Base-by-base conservation (phyloP, 208 protist genomes). In the Trypanosoma vivax region DNA sequence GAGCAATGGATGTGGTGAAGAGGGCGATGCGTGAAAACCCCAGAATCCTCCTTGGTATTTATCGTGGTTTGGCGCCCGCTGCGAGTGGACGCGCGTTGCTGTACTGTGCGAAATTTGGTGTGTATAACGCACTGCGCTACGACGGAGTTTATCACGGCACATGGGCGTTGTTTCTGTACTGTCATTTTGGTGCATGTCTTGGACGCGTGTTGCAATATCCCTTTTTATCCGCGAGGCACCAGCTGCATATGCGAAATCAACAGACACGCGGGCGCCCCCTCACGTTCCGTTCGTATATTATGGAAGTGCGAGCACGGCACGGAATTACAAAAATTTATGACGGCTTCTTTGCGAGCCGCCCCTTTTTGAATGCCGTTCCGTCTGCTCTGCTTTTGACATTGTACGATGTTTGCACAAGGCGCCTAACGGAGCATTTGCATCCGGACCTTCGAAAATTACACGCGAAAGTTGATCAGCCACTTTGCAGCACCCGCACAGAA, bases 241-340 rank as follows among this genome's bases (percentile, higher is more conserved):
- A 90, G 57, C 72, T 90, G 23, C 68, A 69, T 21, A 6, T 73
- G 34, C 42, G 71, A 25, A 90, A 89, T 59, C 53, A 50, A 9
- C 18, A 49, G 1, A 59, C 60, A 3, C 62, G 60, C 2, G 48
- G 56, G 7, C 56, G 55, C 29, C 66, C 54, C 2, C 37, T 70
- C 47, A 76, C 65, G 16, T 88, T 87, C 55, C 74, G 77, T 42
- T 65, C 78, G 1, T 71, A 83, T 43, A 62, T 90, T 14, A 11
- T 46, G 25, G 73, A 88, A 35, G 43, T 90, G 33, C 79, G 79
- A 4, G 68, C 64, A 0, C 68, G 68, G 19, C 79, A 88, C 55
- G 87, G 83, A 25, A 58, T 90, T 18, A 80, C 78, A 4, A 88
- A 86, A 49, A 48, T 94, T 25, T 94, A 69, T 62, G 87, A 94